Percentiles rank a stretch among this genome's conserved stretches.
Evolutionary conservation across 805 yeast genomes (phyloP).

Genomic region (Hanseniaspora lachancei): DNA sequence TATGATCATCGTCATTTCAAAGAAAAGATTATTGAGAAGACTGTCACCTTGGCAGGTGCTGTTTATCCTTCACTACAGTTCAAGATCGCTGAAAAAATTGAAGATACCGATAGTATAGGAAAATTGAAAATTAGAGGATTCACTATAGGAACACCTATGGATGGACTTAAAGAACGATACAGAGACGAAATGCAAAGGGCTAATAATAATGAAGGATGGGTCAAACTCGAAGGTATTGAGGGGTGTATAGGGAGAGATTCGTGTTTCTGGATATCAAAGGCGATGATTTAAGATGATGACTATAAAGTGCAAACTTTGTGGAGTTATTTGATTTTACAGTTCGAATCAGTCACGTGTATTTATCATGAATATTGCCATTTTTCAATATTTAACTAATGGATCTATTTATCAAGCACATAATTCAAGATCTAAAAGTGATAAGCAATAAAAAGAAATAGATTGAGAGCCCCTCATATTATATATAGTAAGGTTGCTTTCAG

Average conservation of each 20-base stretch:
- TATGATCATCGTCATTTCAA: slow-evolving; percentile 47
- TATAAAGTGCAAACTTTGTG: not conserved
- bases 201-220: slow-evolving; percentile 2
- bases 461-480: no score
- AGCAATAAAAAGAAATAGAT: no score
- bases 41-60: slow-evolving; percentile 39
- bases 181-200: not conserved
- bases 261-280: slow-evolving; percentile 3
- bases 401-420: no score
- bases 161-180: slow-evolving; percentile 13
- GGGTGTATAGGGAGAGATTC: slow-evolving; percentile 8
- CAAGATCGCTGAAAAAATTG: slow-evolving; percentile 33
- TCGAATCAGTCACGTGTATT: no score
- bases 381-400: no score
- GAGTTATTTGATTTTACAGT: no score
- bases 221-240: not conserved
- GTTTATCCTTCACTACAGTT: slow-evolving; percentile 48
- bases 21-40: slow-evolving; percentile 17
- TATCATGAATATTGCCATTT: no score
- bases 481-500: no score
- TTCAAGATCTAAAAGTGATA: no score
- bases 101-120: slow-evolving; percentile 32
- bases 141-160: slow-evolving; percentile 43
- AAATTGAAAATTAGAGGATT: slow-evolving; percentile 50
- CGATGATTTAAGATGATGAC: not conserved